phyloP scores from a whole-genome alignment of 164 flowering plant species.

The Euptelea pleiosperma region DNA sequence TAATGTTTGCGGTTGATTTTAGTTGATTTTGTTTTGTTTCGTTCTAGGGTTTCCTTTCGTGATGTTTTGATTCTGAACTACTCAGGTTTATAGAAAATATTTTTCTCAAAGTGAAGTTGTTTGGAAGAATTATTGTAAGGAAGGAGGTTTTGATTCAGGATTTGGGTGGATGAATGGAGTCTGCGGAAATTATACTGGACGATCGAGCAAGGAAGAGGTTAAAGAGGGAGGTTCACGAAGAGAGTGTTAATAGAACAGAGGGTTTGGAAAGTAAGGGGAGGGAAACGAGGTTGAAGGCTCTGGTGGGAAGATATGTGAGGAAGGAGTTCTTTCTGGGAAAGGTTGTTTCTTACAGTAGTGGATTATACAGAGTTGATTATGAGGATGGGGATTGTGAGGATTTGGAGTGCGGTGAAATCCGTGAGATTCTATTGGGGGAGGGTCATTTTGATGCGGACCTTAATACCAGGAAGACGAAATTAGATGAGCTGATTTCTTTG shows the following conservation, averaged over 20 bases:
- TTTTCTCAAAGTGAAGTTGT: neutral
- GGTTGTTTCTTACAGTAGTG: constrained; percentile 50
- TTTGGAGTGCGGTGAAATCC: constrained; percentile 61
- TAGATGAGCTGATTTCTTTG: constrained; percentile 35
- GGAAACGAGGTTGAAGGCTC: constrained; percentile 27
- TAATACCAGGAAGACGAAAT: constrained; percentile 35
- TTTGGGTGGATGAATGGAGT: constrained; percentile 11
- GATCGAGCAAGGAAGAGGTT: constrained; percentile 53
- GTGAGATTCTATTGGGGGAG: constrained; percentile 37
- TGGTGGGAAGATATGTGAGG: constrained; percentile 70
- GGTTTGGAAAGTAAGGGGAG: constrained; percentile 5
- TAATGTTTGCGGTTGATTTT: neutral
- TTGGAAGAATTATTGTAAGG: too few species aligned
- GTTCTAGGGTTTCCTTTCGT: neutral
- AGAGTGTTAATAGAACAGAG: constrained; percentile 1
- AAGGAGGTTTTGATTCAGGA: neutral
- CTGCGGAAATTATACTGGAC: constrained; percentile 14
- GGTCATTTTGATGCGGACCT: constrained; percentile 36
- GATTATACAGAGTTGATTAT: constrained; percentile 74
- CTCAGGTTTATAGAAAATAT: neutral
- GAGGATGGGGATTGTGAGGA: constrained; percentile 97
- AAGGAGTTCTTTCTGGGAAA: constrained; percentile 86
- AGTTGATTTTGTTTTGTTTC: neutral
- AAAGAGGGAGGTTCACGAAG: constrained; percentile 26
- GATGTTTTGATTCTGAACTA: neutral